phyloP scores from a whole-genome alignment of 805 yeast species.

The Lachancea mirantina region DNA sequence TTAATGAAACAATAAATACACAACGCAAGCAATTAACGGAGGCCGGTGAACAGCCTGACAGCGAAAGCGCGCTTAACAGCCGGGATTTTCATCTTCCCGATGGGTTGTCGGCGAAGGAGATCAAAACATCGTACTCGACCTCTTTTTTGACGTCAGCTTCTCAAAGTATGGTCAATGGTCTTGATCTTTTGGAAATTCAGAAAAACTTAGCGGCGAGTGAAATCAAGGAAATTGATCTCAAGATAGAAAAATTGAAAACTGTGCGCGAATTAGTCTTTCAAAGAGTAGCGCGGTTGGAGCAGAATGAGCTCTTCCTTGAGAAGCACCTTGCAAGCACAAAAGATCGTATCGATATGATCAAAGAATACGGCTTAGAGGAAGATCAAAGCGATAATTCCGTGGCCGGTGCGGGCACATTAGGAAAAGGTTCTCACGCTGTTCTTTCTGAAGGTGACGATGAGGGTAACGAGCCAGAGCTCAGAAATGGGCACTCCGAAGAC shows the following conservation, averaged over 20 bases:
- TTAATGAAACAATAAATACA: conserved; percentile 37
- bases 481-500: conserved; percentile 8
- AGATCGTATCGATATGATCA: conserved; percentile 38
- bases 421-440: not conserved
- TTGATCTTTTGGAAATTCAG: conserved; percentile 53
- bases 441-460: conserved; percentile 6
- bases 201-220: conserved; percentile 60
- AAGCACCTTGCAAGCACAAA: conserved; percentile 38
- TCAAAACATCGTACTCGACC: conserved; percentile 37
- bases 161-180: conserved; percentile 36
- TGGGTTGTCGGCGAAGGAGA: conserved; percentile 37
- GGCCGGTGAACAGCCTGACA: conserved; percentile 10
- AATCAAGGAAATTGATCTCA: conserved; percentile 53
- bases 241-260: conserved; percentile 44
- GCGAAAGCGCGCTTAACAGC: too few relatives aligned
- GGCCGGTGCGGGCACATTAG: not conserved
- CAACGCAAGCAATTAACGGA: conserved; percentile 11
- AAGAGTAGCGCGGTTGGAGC: conserved; percentile 53
- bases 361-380: conserved; percentile 34
- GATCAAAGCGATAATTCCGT: conserved; percentile 12
- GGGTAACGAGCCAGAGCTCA: conserved; percentile 3
- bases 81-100: conserved; percentile 31
- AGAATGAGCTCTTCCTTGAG: conserved; percentile 51
- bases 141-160: conserved; percentile 34
- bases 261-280: conserved; percentile 50